These are phyloP conservation scores for Trichoderma harzianum DNA, from an alignment of 2,329 filamentous ascomycete species.

Conservation along the genomic window DNA sequence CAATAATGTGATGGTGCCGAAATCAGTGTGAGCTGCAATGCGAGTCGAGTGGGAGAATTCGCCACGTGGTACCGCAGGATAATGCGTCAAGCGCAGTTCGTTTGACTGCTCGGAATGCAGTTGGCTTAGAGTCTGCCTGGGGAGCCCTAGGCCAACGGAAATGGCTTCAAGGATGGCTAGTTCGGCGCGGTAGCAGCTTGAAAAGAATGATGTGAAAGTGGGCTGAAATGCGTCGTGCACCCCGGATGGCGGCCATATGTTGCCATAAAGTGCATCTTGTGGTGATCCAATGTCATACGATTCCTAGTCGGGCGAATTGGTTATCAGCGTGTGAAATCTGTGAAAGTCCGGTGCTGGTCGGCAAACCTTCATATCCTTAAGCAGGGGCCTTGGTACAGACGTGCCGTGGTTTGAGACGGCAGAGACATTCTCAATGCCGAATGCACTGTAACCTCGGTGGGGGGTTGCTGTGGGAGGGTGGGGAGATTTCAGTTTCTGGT, in stretches of 20 bases:
- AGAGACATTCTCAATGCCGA: slow-evolving; percentile 12
- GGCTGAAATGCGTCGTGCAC: slow-evolving; percentile 5
- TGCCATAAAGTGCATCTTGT: slow-evolving; percentile 2
- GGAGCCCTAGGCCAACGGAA: slow-evolving; percentile 4
- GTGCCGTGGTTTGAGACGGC: slow-evolving; percentile 4
- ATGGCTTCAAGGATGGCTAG: slow-evolving; percentile 10
- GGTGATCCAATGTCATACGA: slow-evolving; percentile 12
- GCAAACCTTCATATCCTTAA: slow-evolving; percentile 16
- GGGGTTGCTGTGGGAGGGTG: slow-evolving; percentile 14
- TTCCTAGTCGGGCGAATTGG: neutral
- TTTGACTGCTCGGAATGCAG: neutral
- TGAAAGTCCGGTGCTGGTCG: neutral
- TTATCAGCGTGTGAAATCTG: neutral
- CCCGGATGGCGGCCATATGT: slow-evolving; percentile 11
- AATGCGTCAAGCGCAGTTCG: neutral
- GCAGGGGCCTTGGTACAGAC: neutral
- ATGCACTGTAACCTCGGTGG: slow-evolving; percentile 14
- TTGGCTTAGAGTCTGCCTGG: neutral
- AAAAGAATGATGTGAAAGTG: slow-evolving; percentile 4
- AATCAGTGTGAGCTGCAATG: slow-evolving; percentile 9
- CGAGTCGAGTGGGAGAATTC: slow-evolving; percentile 11
- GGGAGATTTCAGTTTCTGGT: slow-evolving; percentile 10
- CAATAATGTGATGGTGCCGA: slow-evolving; percentile 4
- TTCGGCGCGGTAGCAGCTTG: neutral
- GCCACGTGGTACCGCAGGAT: neutral